Evolutionary conservation across 2,329 filamentous ascomycete genomes (phyloP).

Genomic region (Venturiaceae sp.): DNA sequence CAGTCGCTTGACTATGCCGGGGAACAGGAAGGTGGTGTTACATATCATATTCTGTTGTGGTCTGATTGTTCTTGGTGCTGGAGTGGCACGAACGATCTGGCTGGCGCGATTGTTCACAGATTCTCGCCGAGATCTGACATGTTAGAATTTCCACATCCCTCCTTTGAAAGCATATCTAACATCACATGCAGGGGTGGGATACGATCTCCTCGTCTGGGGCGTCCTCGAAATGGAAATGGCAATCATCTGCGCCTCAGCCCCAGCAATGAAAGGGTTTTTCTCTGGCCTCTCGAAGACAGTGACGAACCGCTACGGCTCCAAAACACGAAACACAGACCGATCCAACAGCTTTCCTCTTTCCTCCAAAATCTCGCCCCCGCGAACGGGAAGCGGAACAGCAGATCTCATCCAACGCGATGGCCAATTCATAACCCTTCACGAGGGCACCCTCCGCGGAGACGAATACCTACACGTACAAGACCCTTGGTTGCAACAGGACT

Average conservation of each 20-base stretch:
- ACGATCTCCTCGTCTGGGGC: slow-evolving; percentile 16
- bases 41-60: slow-evolving; percentile 8
- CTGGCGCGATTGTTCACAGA: slow-evolving; percentile 13
- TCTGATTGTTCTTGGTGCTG: slow-evolving; percentile 17
- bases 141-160: slow-evolving; percentile 9
- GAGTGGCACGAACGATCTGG: slow-evolving; percentile 20
- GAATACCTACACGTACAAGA: not conserved
- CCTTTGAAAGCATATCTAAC: slow-evolving; percentile 7
- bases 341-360: not conserved
- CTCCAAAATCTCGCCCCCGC: not conserved
- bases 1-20: slow-evolving; percentile 13
- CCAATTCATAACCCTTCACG: not conserved
- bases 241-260: slow-evolving; percentile 17
- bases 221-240: slow-evolving; percentile 17
- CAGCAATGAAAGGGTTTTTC: slow-evolving; percentile 16
- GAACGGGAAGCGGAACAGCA: not conserved
- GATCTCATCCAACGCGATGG: not conserved
- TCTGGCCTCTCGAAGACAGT: not conserved
- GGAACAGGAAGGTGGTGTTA: slow-evolving; percentile 13
- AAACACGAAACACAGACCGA: not conserved
- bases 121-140: slow-evolving; percentile 15
- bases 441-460: not conserved
- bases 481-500: not conserved
- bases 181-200: slow-evolving; percentile 15
- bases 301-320: not conserved